Base-by-base conservation (phyloP, 2,329 filamentous ascomycete species). In the Pezicula neosporulosa region DNA sequence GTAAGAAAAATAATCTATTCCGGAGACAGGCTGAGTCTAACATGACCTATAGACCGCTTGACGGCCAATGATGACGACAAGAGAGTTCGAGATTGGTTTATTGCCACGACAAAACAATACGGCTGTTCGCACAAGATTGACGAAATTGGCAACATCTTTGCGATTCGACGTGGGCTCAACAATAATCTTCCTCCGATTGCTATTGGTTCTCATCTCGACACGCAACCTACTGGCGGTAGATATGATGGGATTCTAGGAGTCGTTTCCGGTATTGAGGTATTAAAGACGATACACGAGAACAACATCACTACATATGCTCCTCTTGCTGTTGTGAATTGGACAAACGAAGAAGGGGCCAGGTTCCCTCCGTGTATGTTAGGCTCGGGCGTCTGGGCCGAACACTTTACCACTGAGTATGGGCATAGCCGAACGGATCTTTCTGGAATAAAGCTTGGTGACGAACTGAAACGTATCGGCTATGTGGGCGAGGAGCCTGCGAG, bases 191-290 rank as follows among this genome's bases (percentile, higher is more conserved):
- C 80, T 5, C 78, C 86, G 0, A 86, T 83, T 2, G 87, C 81
- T 49, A 84, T 82, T 24, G 87, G 86, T 1, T 86, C 81, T 5
- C 86, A 90, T 63, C 66, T 86, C 1, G 82, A 86, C 57, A 84
- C 81, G 0, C 81, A 84, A 24, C 79, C 80, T 1, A 67, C 65
- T 0, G 85, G 84, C 1, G 85, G 85, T 0, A 70, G 85, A 21
- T 90, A 89, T 54, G 87, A 90, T 61, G 89, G 88, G 0, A 89
- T 92, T 24, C 68, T 92, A 0, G 89, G 89, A 6, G 78, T 92
- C 4, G 74, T 80, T 10, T 81, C 87, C 1, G 89, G 82, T 0
- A 72, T 92, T 0, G 88, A 92, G 68, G 83, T 87, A 66, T 70
- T 92, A 16, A 77, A 76, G 52, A 76, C 82, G 0, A 69, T 93